Percentiles rank a stretch among this genome's conserved stretches.
These are phyloP conservation scores for Hirschfeldia incana DNA, from an alignment of 345 rosid species.

Conservation along the genomic window DNA sequence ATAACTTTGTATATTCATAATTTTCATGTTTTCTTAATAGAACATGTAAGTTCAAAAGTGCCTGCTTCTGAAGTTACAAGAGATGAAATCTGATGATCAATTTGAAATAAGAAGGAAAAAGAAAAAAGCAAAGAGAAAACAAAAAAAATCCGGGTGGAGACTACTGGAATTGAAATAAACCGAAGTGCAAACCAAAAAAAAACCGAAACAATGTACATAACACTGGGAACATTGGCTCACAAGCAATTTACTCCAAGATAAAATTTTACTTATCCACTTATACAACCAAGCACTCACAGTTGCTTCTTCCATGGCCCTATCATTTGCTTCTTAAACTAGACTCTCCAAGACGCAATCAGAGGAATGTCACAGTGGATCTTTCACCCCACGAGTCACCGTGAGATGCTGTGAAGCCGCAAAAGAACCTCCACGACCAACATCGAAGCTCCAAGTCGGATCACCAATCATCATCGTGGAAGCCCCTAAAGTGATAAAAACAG, in stretches of 20 bases:
- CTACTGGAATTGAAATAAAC: not conserved
- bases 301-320: slow-evolving; percentile 43
- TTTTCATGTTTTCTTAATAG: too few relatives aligned
- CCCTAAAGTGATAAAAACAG: slow-evolving; percentile 77
- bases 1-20: too few relatives aligned
- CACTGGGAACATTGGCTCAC: slow-evolving; percentile 17
- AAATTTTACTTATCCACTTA: slow-evolving; percentile 34
- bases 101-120: too few relatives aligned
- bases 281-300: not conserved
- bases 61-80: too few relatives aligned
- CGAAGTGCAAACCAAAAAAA: slow-evolving; percentile 3
- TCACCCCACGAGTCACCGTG: slow-evolving; percentile 10
- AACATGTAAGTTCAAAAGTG: too few relatives aligned
- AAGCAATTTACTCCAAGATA: slow-evolving; percentile 15
- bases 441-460: slow-evolving; percentile 64
- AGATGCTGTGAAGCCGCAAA: slow-evolving; percentile 32
- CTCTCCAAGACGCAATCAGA: slow-evolving; percentile 23
- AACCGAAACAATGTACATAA: not conserved
- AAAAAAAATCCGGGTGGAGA: not conserved
- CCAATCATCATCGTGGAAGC: slow-evolving; percentile 74
- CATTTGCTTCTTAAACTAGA: slow-evolving; percentile 21
- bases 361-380: slow-evolving; percentile 7
- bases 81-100: too few relatives aligned
- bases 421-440: slow-evolving; percentile 18
- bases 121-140: too few relatives aligned